Evolutionary conservation across 2,329 filamentous ascomycete species (phyloP), one percentile per base, ranked within the genome.

Genomic region (Ophiostoma himal-ulmi): DNA sequence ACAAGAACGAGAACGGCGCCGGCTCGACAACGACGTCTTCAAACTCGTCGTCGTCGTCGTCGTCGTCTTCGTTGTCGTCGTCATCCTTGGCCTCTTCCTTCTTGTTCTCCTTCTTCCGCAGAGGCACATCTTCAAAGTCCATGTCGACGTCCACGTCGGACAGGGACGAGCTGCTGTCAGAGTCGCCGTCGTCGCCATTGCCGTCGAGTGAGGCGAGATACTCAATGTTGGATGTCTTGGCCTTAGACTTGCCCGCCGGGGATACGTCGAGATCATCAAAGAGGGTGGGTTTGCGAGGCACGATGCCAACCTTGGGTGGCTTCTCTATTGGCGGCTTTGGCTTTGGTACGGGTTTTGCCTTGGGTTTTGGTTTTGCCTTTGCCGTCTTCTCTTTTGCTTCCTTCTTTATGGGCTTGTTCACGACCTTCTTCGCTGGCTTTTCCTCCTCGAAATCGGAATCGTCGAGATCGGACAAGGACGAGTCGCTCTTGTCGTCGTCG

Each of bases 111-210:
- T 48, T 48, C 44, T 17, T 77, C 79, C 71, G 80, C 77, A 75
- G 70, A 0, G 81, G 79, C 1, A 84, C 79, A 75, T 86, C 82
- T 73, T 85, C 83, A 71, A 89, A 88, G 64, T 88, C 86, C 41
- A 80, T 80, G 69, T 88, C 34, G 3, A 1, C 36, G 8, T 65
- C 62, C 14, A 22, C 37, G 62, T 65, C 87, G 1, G 85, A 86
- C 10, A 87, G 76, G 0, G 84, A 86, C 3, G 83, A 84, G 71
- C 87, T 75, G 34, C 0, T 83, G 54, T 80, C 80, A 64, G 80
- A 81, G 5, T 83, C 80, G 60, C 81, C 81, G 2, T 82, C 80
- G 68, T 81, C 80, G 11, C 81, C 26, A n/a, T 34, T 14, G 20
- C 30, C 65, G 6, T 52, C 68, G 11, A 68, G 30, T 8, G 17